Percentiles rank a stretch among this genome's conserved stretches.
Conservation (phyloP, 2,329 filamentous ascomycete genomes). For the Cytospora mali region DNA sequence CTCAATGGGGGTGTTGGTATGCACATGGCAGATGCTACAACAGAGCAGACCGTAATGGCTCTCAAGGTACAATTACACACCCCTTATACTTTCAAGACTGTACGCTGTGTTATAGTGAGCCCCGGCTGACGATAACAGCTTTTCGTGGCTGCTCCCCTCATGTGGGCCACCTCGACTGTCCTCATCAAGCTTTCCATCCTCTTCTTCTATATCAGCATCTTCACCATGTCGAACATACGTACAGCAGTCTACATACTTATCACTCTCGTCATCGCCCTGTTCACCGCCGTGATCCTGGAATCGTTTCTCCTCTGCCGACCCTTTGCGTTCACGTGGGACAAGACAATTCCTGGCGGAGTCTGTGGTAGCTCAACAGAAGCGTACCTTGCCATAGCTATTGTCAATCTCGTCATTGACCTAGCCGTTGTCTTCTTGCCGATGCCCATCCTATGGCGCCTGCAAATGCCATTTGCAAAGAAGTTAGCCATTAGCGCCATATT, state of each 20-base stretch:
- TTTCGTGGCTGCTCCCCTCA: not conserved
- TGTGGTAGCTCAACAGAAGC: constrained; percentile 2
- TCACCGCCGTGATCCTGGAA: not conserved
- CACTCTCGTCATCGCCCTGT: not conserved
- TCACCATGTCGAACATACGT: not conserved
- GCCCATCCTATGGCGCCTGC: constrained; percentile 4
- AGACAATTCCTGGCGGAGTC: not conserved
- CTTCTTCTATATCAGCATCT: constrained; percentile 6
- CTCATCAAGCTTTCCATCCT: constrained; percentile 13
- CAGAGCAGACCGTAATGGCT: not conserved
- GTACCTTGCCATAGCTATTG: not conserved
- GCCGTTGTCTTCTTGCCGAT: constrained; percentile 8
- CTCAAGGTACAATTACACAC: not conserved
- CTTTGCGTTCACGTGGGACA: constrained; percentile 16
- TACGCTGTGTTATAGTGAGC: no score
- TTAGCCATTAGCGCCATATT: not conserved
- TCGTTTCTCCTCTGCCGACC: constrained; percentile 12
- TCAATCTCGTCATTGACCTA: constrained; percentile 3
- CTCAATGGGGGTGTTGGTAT: not conserved
- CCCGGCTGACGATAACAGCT: not conserved
- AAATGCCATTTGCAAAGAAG: not conserved
- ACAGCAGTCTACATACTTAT: not conserved
- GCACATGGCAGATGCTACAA: not conserved
- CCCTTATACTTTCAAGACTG: not conserved
- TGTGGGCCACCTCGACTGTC: not conserved